These are phyloP conservation scores for Candida saitoana DNA, from an alignment of 805 yeast species.

Conservation along the genomic window DNA sequence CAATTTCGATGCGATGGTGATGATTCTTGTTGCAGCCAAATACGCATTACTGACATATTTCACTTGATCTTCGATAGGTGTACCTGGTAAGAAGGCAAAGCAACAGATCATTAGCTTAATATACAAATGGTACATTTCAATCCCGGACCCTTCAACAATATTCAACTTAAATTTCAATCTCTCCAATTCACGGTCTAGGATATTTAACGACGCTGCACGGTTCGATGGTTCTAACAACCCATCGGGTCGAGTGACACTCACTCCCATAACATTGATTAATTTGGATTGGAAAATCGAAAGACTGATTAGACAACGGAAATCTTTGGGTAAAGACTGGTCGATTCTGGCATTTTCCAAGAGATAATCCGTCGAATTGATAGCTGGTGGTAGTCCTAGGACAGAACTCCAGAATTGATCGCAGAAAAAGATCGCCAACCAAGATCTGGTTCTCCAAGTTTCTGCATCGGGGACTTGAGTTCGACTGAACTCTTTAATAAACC, in stretches of 20 bases:
- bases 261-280: slow-evolving; percentile 80
- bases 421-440: slow-evolving; percentile 87
- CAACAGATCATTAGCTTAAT: slow-evolving; percentile 78
- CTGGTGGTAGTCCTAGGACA: slow-evolving; percentile 81
- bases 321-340: slow-evolving; percentile 61
- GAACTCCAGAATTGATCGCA: slow-evolving; percentile 91
- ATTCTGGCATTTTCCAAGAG: slow-evolving; percentile 73
- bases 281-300: slow-evolving; percentile 81
- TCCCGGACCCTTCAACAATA: slow-evolving; percentile 59
- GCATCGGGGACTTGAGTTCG: slow-evolving; percentile 91
- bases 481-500: slow-evolving; percentile 84
- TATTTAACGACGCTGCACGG: slow-evolving; percentile 75
- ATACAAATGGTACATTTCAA: slow-evolving; percentile 76
- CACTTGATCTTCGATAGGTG: slow-evolving; percentile 82
- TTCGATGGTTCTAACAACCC: slow-evolving; percentile 82
- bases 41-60: slow-evolving; percentile 80
- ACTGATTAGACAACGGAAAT: slow-evolving; percentile 67
- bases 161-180: slow-evolving; percentile 62
- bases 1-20: slow-evolving; percentile 71
- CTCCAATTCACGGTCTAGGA: slow-evolving; percentile 74
- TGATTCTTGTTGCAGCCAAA: slow-evolving; percentile 71
- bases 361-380: slow-evolving; percentile 73
- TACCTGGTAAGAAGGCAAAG: slow-evolving; percentile 87
- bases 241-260: slow-evolving; percentile 79
- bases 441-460: slow-evolving; percentile 88